Evolutionary conservation across 768 basidiomycete genomes (phyloP), one percentile per base, ranked within the genome.

Genomic region (Aureoboletus auriporus): DNA sequence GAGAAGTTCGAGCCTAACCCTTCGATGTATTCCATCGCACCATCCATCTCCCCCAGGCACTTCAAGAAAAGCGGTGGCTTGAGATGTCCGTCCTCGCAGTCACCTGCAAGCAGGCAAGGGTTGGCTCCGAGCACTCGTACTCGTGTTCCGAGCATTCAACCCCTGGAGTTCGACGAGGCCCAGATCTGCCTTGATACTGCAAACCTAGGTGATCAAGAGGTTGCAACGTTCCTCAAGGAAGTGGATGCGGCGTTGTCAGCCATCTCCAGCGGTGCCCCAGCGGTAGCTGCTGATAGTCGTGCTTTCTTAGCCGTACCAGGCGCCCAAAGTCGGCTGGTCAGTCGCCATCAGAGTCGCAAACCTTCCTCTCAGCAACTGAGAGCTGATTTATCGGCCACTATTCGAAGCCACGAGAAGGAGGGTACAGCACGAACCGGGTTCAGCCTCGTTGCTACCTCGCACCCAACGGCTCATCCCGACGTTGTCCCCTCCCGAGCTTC

Each of bases 121-220:
- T 44, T 60, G 14, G 39, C 35, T 8, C 44, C 59, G 29, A 57
- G 53, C 44, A 20, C 46, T 16, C 46, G 46, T 34, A 54, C 54
- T 14, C 63, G 51, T 16, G 63, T 63, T 31, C 51, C 63, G 35
- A 65, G 63, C 53, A 47, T 64, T 35, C 63, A 64, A 37, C 47
- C 56, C n/a, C 31, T 64, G 34, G 64, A 64, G 39, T 64, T 53
- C 44, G 64, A 64, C 16, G 63, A 66, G 6, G 64, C 45, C 8
- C 63, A 64, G 39, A 61, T 64, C 37, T 64, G 63, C 39, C 63
- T 64, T 31, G 63, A 64, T 51, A 64, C 63, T 3, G 64, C 63
- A 42, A 64, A 57, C 42, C 38, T 63, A 2, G 55, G 59, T 4
- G 63, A 66, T 39, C 63, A 64, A 49, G 63, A 64, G 51, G 55